Evolutionary conservation across 441 rosid species (phyloP), one percentile per base, ranked within the genome.

Genomic region (Eruca vesicaria): DNA sequence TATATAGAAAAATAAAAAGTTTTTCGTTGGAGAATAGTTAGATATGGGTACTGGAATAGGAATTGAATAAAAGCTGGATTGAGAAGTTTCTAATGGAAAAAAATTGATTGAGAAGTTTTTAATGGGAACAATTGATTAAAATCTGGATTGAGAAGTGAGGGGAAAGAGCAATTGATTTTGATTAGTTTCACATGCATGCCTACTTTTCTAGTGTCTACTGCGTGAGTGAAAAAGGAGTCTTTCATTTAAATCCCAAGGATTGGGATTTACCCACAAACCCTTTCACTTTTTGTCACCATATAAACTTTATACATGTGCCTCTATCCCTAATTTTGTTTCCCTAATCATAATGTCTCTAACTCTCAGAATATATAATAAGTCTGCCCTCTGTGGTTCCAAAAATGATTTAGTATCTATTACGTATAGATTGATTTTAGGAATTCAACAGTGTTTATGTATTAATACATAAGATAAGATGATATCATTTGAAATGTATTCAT

Each of bases 121-220:
- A 23, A 23, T 23, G 26, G 26, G 3, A 23, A 23, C 9, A 32
- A 32, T 32, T 32, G 35, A 32, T 32, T 7, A 16, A 32, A 6
- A 68, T n/a, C 14, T 10, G 45, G 5, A 52, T 0, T 50, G 14
- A 18, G 43, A 66, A 66, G 50, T 14, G 33, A 64, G 68, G 14
- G 20, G 23, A 52, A 62, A 52, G 69, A 52, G 65, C 74, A 75
- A 74, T 69, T 11, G 74, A 75, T 75, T 60, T 38, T 41, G 64
- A 16, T 56, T 50, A 75, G 74, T 6, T 62, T 53, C 79, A 75
- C 79, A 75, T 55, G 74, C 79, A 75, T 69, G 79, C 79, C 79
- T 75, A 75, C 52, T 67, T 75, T 73, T 67, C 73, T 61, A 28
- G 45, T 68, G 69, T 60, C 73, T 68, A 28, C 63, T 61, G 64